Evolutionary conservation across 139 green algal genomes (phyloP), one percentile per base, ranked within the genome.

Genomic region (Limnomonas spitsbergensis): DNA sequence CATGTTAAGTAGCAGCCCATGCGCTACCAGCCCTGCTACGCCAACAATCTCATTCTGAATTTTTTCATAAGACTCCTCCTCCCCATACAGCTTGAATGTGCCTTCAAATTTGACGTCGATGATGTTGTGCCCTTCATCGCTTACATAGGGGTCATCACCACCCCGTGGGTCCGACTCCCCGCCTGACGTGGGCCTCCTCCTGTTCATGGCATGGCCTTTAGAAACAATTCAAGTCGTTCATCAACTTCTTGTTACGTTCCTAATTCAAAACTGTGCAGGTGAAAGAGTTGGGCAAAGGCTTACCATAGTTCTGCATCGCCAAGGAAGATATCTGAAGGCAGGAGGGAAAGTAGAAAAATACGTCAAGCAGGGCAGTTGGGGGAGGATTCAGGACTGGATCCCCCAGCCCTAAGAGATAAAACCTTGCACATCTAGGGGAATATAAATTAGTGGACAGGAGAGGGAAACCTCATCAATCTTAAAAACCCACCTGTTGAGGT

Each of bases 301-400:
- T 61, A 70, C 56, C 91, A 94, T 34, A 97, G 81, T 77, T 97
- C 92, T 3, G 93, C 93, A 68, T 97, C 91, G 0, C 88, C 90
- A 6, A 97, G 72, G 69, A 97, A 96, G 2, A 92, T 87, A 69
- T 94, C 88, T 70, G 56, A 7, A 70, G 4, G 24, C 27, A 38
- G 4, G 29, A 70, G 47, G 47, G n/a, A n/a, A n/a, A n/a, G n/a
- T n/a, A n/a, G n/a, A n/a, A n/a, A n/a, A n/a, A n/a, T n/a, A n/a
- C n/a, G n/a, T n/a, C n/a, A n/a, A n/a, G n/a, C n/a, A n/a, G n/a
- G n/a, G n/a, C n/a, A n/a, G n/a, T n/a, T n/a, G n/a, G n/a, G n/a
- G n/a, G n/a, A n/a, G n/a, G n/a, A n/a, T n/a, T n/a, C n/a, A n/a
- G n/a, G n/a, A n/a, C n/a, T n/a, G n/a, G n/a, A n/a, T n/a, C n/a